These are phyloP conservation scores for Ramichloridium luteum DNA, from an alignment of 2,329 filamentous ascomycete genomes.

Conservation along the genomic window DNA sequence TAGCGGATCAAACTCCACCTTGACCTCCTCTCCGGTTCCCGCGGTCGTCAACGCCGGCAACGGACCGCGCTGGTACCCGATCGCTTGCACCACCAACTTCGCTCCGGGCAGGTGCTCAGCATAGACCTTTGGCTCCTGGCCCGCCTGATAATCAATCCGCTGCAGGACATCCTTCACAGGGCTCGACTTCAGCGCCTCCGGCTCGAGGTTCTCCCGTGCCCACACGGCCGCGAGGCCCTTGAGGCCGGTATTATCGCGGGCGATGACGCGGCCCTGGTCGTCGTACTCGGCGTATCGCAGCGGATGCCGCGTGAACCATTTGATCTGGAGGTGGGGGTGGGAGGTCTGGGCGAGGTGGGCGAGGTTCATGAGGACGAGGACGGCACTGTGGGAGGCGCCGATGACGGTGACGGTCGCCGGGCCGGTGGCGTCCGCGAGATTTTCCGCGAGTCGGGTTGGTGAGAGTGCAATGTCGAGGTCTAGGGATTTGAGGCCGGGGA, in stretches of 20 bases:
- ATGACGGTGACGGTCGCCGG: constrained; percentile 43
- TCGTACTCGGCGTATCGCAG: constrained; percentile 50
- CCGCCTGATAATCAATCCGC: constrained; percentile 31
- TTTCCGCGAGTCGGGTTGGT: constrained; percentile 36
- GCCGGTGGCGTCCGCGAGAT: constrained; percentile 25
- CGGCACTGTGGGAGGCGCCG: constrained; percentile 51
- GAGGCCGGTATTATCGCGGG: constrained; percentile 53
- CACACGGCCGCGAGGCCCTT: constrained; percentile 50
- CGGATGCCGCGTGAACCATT: constrained; percentile 50
- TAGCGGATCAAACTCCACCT: constrained; percentile 34
- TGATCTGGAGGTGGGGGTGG: constrained; percentile 43
- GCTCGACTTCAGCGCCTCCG: constrained; percentile 33
- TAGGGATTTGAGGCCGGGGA: constrained; percentile 31
- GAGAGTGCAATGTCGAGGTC: constrained; percentile 46
- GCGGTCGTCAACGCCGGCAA: constrained; percentile 35
- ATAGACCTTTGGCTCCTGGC: constrained; percentile 39
- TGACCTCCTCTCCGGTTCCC: constrained; percentile 19
- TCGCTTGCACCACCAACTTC: constrained; percentile 45
- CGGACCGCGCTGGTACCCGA: constrained; percentile 43
- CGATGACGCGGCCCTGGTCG: constrained; percentile 45
- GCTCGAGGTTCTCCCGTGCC: constrained; percentile 47
- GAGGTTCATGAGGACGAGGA: constrained; percentile 51
- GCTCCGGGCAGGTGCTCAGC: constrained; percentile 37
- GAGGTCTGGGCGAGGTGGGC: constrained; percentile 40
- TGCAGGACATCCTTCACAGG: constrained; percentile 33